Base-by-base conservation (phyloP, 495 filamentous ascomycete genomes). In the Tetracladium setigerum region DNA sequence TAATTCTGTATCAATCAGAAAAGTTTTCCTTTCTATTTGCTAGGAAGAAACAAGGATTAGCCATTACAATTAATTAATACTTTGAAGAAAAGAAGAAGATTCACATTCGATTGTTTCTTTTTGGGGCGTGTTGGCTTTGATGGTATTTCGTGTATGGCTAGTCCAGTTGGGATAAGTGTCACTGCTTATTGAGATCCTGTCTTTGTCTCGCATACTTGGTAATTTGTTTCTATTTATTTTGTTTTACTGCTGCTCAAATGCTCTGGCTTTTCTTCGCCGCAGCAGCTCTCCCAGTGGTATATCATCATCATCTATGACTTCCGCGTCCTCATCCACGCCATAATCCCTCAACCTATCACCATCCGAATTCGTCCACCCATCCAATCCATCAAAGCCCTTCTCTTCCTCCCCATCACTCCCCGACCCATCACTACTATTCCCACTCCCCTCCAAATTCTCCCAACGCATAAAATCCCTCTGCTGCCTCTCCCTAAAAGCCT, bases 301-400 rank as follows among this genome's bases (percentile, higher is more conserved):
- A 58, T 95, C 83, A 2, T 62, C 60, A 15, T 58, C 62, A 38
- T 30, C 53, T 30, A 53, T 5, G 1, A 56, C 19, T 16, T 60
- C 57, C 2, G 52, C 47, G 0, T 64, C 63, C 7, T 69, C 67
- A 36, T 71, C 66, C 3, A 67, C 70, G 7, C 92, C 92, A 62
- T 89, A 98, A 59, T 98, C 92, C 36, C 80, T 72, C 30, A 97
- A 69, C 8, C 81, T 70, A 55, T 96, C 89, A 4, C 92, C 92
- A 35, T 95, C 90, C 0, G 80, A 74, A 53, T 95, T 91, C 5
- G 71, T 77, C 92, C 92, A 97, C 6, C 66, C 73, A 55, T 81
- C 77, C 7, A 78, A 75, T 42, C 70, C 68, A 40, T 66, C 60
- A 5, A 56, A 62, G 0, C 61, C 57, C 5, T 64, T 58, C 8